phyloP scores from a whole-genome alignment of 2,329 filamentous ascomycete species.

The Sclerotinia glacialis region DNA sequence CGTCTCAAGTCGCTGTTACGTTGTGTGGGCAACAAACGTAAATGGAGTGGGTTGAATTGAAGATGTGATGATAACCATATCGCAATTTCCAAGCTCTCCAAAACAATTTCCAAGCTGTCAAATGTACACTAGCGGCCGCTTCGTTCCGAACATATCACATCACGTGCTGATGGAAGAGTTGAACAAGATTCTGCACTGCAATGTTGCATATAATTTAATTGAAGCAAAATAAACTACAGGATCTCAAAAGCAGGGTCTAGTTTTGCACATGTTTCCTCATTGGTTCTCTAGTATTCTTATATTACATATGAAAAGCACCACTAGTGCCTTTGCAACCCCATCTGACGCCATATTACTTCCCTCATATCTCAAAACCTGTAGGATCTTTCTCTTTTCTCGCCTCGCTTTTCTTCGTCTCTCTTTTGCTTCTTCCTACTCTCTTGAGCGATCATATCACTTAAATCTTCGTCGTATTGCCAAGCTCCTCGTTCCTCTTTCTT shows the following conservation, averaged over 20 bases:
- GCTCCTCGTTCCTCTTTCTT: constrained; percentile 59
- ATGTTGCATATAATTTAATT: not conserved
- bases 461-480: constrained; percentile 76
- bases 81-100: not conserved
- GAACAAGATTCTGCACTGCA: not conserved
- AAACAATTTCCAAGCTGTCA: constrained; percentile 17
- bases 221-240: not conserved
- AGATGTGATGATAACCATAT: constrained; percentile 17
- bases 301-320: constrained; percentile 20
- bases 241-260: not conserved
- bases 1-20: constrained; percentile 2
- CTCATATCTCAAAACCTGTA: constrained; percentile 34
- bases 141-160: not conserved
- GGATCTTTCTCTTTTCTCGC: constrained; percentile 50
- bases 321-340: constrained; percentile 5
- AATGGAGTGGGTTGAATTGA: not conserved
- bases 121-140: constrained; percentile 8
- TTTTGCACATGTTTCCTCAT: not conserved
- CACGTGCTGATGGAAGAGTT: not conserved
- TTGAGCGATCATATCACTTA: constrained; percentile 93
- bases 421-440: constrained; percentile 89
- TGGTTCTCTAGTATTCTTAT: constrained; percentile 10
- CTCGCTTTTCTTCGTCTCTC: constrained; percentile 75
- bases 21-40: not conserved
- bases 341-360: constrained; percentile 16